These are phyloP conservation scores for Eucalyptus curtisii DNA, from an alignment of 345 rosid genomes.

Conservation along the genomic window DNA sequence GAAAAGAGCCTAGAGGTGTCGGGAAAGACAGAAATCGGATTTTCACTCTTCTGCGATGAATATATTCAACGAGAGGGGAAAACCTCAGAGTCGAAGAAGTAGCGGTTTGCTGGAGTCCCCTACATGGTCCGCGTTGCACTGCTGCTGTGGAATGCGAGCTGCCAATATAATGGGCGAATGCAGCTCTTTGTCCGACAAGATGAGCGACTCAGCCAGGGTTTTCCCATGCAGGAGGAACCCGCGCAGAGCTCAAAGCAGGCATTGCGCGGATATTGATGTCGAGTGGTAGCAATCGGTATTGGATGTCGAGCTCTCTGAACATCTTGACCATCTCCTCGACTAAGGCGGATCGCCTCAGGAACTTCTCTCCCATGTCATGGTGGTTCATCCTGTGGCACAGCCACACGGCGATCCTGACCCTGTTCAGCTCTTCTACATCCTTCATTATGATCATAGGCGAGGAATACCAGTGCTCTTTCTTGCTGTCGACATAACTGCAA, in stretches of 20 bases:
- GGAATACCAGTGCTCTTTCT: conserved; percentile 73
- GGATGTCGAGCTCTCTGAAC: conserved; percentile 65
- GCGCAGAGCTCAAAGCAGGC: conserved; percentile 25
- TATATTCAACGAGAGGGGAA: background rate
- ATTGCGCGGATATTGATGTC: conserved; percentile 44
- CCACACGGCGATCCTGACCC: conserved; percentile 60
- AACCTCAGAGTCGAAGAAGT: background rate
- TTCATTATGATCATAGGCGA: conserved; percentile 42
- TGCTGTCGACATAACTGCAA: conserved; percentile 46
- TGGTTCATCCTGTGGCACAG: conserved; percentile 60
- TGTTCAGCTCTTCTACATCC: conserved; percentile 49
- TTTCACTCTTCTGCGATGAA: background rate
- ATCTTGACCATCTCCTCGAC: conserved; percentile 63
- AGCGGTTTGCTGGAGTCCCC: background rate
- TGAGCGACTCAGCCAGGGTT: background rate
- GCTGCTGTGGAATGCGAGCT: background rate
- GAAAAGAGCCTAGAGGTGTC: background rate
- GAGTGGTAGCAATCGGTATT: conserved; percentile 51
- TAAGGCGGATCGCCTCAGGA: conserved; percentile 37
- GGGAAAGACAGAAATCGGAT: background rate
- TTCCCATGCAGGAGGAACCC: conserved; percentile 19
- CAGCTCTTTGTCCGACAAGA: background rate
- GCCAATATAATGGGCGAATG: background rate
- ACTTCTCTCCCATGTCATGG: conserved; percentile 76
- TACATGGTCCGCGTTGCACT: background rate